Evolutionary conservation across 2,329 filamentous ascomycete genomes (phyloP).

Genomic region (Diatrype stigma): DNA sequence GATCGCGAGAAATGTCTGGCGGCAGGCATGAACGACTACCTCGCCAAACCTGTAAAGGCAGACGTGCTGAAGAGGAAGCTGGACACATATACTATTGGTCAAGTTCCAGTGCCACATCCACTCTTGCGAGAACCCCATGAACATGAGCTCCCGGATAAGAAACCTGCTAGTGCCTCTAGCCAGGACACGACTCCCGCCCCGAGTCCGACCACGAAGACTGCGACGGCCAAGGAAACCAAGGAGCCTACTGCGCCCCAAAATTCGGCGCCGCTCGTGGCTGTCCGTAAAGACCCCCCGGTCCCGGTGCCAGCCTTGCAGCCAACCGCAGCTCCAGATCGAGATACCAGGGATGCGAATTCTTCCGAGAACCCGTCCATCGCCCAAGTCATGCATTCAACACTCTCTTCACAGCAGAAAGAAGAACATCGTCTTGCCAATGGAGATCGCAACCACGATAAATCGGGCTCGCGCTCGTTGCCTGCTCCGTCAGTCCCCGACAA

Average conservation of each 20-base stretch:
- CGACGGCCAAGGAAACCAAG: too few species aligned
- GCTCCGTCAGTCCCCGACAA: too few species aligned
- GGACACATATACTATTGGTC: slow-evolving; percentile 47
- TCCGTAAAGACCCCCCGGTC: slow-evolving; percentile 19
- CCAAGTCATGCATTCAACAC: slow-evolving; percentile 5
- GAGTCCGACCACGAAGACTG: slow-evolving; percentile 11
- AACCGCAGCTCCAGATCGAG: slow-evolving; percentile 14
- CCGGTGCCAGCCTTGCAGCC: not conserved
- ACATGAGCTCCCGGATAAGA: not conserved
- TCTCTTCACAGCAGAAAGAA: too few species aligned
- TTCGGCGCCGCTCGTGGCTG: slow-evolving; percentile 19
- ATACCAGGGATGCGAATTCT: not conserved
- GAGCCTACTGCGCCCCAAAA: too few species aligned
- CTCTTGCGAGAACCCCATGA: slow-evolving; percentile 1
- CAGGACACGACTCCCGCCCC: slow-evolving; percentile 13
- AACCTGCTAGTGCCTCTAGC: not conserved
- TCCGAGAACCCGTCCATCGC: slow-evolving; percentile 25
- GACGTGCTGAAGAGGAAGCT: slow-evolving; percentile 83
- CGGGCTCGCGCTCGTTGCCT: too few species aligned
- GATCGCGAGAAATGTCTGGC: slow-evolving; percentile 94
- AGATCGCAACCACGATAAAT: too few species aligned
- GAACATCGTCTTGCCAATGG: too few species aligned
- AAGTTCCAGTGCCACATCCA: slow-evolving; percentile 27
- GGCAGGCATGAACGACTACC: slow-evolving; percentile 95
- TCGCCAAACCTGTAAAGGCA: slow-evolving; percentile 90